A percentile compares a stretch with the other conserved stretches of the same genome.
These are phyloP conservation scores for Crithidia expoeki DNA, from an alignment of 208 protist species.

Conservation along the genomic window DNA sequence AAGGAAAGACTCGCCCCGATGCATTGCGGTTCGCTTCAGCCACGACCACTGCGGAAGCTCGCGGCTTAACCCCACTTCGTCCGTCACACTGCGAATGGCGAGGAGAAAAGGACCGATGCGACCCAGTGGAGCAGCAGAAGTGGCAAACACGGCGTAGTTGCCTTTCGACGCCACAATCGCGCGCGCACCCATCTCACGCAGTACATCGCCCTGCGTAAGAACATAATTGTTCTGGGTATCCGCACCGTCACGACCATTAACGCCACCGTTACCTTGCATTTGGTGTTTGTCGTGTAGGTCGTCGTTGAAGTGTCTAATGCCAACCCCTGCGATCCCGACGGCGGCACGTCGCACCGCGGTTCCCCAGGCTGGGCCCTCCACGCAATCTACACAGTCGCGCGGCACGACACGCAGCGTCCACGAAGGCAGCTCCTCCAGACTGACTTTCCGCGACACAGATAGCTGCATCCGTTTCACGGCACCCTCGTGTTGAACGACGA, in stretches of 20 bases:
- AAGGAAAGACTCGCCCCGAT: too few species aligned
- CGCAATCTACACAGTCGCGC: background rate
- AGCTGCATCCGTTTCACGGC: background rate
- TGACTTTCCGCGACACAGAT: background rate
- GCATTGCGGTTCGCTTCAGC: background rate
- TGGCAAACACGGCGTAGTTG: slow-evolving; percentile 6
- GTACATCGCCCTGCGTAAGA: too few species aligned
- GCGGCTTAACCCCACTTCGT: background rate
- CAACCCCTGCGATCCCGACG: background rate
- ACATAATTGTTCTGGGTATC: too few species aligned
- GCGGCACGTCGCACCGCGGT: background rate
- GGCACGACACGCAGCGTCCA: background rate
- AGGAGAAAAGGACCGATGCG: slow-evolving; percentile 12
- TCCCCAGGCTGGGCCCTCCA: background rate
- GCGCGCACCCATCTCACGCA: background rate
- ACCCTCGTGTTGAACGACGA: background rate
- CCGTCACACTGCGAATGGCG: slow-evolving; percentile 9
- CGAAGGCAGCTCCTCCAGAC: background rate
- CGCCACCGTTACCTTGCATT: too few species aligned
- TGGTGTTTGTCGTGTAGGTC: background rate
- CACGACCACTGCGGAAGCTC: slow-evolving; percentile 14
- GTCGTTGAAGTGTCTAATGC: too few species aligned
- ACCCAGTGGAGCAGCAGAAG: slow-evolving; percentile 2
- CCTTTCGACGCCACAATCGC: background rate
- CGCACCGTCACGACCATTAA: too few species aligned